Evolutionary conservation across 805 yeast species (phyloP).

Genomic region (Yamadazyma endophytica): DNA sequence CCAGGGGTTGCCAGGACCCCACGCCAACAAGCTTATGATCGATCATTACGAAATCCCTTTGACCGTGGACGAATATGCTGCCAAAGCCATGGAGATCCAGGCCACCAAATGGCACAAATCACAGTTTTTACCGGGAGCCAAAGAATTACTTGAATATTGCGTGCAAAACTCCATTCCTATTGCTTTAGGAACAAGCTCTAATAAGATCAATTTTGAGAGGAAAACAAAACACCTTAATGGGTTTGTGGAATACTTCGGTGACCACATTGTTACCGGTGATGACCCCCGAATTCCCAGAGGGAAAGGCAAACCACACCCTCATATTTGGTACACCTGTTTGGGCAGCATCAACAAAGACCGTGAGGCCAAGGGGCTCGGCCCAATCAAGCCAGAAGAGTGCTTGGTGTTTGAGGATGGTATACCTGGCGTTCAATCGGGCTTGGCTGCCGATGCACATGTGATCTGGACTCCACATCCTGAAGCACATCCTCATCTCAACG

Average conservation of each 20-base stretch:
- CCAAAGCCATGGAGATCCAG: conserved; percentile 51
- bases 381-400: conserved; percentile 71
- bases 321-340: conserved; percentile 84
- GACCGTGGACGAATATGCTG: conserved; percentile 61
- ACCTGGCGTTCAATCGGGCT: conserved; percentile 85
- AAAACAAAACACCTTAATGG: conserved; percentile 69
- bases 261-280: conserved; percentile 81
- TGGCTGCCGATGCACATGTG: conserved; percentile 78
- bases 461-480: conserved; percentile 91
- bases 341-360: conserved; percentile 59
- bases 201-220: conserved; percentile 50
- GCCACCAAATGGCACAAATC: conserved; percentile 58
- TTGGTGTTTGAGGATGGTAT: conserved; percentile 93
- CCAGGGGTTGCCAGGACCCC: conserved; percentile 89
- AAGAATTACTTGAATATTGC: conserved; percentile 57
- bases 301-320: conserved; percentile 90
- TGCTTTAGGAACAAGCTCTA: conserved; percentile 89
- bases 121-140: conserved; percentile 79
- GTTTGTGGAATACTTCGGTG: conserved; percentile 61
- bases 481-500: conserved; percentile 37
- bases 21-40: conserved; percentile 61
- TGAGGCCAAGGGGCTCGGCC: conserved; percentile 31
- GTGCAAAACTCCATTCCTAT: conserved; percentile 59
- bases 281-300: conserved; percentile 79
- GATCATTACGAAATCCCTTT: conserved; percentile 63